phyloP scores from a whole-genome alignment of 768 basidiomycete genomes.

The Myochromella boudieri region DNA sequence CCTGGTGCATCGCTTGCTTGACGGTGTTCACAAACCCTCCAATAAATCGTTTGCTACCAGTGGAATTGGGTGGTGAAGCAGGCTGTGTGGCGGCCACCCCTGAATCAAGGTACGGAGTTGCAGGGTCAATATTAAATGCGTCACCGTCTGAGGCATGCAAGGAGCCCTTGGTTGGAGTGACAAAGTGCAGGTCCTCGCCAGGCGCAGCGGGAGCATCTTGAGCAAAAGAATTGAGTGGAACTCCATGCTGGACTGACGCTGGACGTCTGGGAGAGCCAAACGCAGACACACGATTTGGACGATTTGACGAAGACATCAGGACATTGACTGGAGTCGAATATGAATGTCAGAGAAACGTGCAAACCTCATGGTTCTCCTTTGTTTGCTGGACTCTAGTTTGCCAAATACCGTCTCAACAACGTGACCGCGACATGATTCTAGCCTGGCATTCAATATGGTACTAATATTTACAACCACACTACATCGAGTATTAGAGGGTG shows the following conservation, averaged over 20 bases:
- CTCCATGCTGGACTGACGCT: background rate
- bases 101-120: conserved; percentile 10
- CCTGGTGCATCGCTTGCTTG: conserved; percentile 14
- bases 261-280: conserved; percentile 6
- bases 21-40: conserved; percentile 8
- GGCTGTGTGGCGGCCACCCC: background rate
- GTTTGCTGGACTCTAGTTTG: background rate
- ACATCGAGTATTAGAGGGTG: background rate
- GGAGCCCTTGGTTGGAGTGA: conserved; percentile 2
- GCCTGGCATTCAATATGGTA: too few species aligned
- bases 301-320: too few species aligned
- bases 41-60: conserved; percentile 8
- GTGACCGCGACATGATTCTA: too few species aligned
- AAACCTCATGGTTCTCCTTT: too few species aligned
- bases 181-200: conserved; percentile 1
- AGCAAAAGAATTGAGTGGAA: background rate
- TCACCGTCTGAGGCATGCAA: conserved; percentile 12
- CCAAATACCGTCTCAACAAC: too few species aligned
- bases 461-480: too few species aligned
- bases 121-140: conserved; percentile 15
- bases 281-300: too few species aligned
- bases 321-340: too few species aligned
- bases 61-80: background rate
- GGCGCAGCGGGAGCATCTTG: conserved; percentile 1
- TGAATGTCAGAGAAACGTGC: too few species aligned